Conservation (phyloP, 768 basidiomycete species). For the Brasilioporus rufonigricans region DNA sequence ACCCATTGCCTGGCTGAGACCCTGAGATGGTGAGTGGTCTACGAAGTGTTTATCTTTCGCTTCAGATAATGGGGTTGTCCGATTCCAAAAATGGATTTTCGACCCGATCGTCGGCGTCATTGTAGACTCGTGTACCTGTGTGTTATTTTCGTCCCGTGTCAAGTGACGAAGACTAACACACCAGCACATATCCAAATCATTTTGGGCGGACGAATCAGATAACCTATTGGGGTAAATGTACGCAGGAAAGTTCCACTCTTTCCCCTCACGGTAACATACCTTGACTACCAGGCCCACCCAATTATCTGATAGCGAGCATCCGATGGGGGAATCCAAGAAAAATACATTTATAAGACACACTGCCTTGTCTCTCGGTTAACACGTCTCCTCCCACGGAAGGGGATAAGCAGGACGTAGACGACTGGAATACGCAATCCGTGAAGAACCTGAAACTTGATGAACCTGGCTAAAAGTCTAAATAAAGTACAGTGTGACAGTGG, state of each 20-base stretch:
- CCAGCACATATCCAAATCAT: background rate
- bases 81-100: background rate
- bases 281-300: constrained; percentile 13
- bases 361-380: constrained; percentile 14
- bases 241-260: constrained; percentile 14
- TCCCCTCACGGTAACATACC: constrained; percentile 13
- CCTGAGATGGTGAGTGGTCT: background rate
- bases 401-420: constrained; percentile 15
- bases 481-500: constrained; percentile 1
- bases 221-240: constrained; percentile 6
- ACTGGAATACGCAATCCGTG: constrained; percentile 3
- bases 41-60: background rate
- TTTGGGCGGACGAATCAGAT: constrained; percentile 8
- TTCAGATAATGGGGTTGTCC: background rate
- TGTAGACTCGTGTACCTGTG: background rate
- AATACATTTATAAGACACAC: constrained; percentile 26
- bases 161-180: background rate
- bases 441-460: constrained; percentile 14
- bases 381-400: constrained; percentile 15
- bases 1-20: no score
- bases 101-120: constrained; percentile 17
- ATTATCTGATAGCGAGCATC: constrained; percentile 3
- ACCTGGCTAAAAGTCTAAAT: constrained; percentile 29
- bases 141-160: constrained; percentile 3
- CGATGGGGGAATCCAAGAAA: constrained; percentile 21